Evolutionary conservation across 768 basidiomycete genomes (phyloP), one percentile per base, ranked within the genome.

Genomic region (Candolleomyces eurysporus): DNA sequence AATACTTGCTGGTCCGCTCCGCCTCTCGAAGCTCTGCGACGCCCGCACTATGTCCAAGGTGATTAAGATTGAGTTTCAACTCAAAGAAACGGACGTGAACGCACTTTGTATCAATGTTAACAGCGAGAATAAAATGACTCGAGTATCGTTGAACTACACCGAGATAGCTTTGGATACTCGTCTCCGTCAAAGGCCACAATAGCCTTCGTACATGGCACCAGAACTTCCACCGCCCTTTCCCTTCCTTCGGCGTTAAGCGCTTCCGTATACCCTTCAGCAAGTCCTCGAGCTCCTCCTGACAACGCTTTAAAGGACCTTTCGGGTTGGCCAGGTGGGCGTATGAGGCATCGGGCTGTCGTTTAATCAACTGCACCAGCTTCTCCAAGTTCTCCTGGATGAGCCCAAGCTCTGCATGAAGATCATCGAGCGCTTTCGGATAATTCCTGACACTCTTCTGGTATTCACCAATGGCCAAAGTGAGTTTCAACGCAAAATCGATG

Each of bases 401-500:
- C 30, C 30, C 22, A n/a, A 52, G 51, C 51, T 52, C 30, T 22
- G 21, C 32, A n/a, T 32, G 51, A 26, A 52, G 51, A 7, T 52
- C 22, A 4, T 52, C 51, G 26, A 52, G 51, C 21, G 51, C 30
- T 30, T 10, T 10, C 3, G 51, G 51, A 26, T 26, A 52, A 31
- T 52, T 52, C 51, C 51, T 22, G 11, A 52, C 51, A 31, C 51
- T 52, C 51, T 52, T 52, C 51, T 52, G 51, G 30, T 52, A 52
- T 22, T 26, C 30, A 10, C 30, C 26, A 31, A 52, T 52, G 22
- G 51, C 51, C 30, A 32, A 31, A 13, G 51, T 30, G n/a, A 52
- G 51, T n/a, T 52, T 52, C 51, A 52, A 52, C 16, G 51, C 51
- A n/a, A 52, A 49, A n/a, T 52, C 51, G 51, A 52, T 11, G 51